Percentiles rank a stretch among this genome's conserved stretches.
These are phyloP conservation scores for Ormosia emarginata DNA, from an alignment of 306 rosid species.

Conservation along the genomic window DNA sequence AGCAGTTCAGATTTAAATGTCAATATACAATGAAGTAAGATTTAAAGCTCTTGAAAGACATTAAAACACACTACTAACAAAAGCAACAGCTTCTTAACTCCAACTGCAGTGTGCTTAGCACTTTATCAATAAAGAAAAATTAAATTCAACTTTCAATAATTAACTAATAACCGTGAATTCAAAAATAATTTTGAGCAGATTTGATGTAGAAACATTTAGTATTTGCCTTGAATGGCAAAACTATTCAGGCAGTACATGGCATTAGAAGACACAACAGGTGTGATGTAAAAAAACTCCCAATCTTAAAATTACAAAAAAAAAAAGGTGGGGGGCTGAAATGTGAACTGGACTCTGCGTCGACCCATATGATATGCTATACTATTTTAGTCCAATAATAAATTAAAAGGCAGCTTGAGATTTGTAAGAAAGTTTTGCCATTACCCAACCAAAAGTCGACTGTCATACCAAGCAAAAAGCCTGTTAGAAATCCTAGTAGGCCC, in stretches of 20 bases:
- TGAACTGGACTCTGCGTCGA: background rate
- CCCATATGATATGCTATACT: background rate
- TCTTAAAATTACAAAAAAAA: background rate
- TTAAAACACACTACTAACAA: no score
- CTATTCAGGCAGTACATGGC: background rate
- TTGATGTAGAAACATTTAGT: background rate
- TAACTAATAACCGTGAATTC: background rate
- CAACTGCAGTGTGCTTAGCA: background rate
- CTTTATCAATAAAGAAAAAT: background rate
- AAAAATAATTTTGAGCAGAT: background rate
- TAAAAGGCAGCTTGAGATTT: background rate
- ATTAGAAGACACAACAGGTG: background rate
- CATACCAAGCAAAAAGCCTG: background rate
- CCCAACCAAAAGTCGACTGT: background rate
- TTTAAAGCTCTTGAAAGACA: no score
- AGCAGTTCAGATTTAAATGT: background rate
- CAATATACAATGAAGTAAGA: no score
- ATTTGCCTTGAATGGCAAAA: background rate
- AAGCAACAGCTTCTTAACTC: background rate
- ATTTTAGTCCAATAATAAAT: background rate
- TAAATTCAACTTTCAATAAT: background rate
- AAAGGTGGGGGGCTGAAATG: background rate
- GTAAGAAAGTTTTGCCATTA: background rate
- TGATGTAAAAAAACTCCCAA: background rate
- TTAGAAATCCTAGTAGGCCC: background rate